A percentile compares a stretch with the other conserved stretches of the same genome.
Conservation (phyloP, 1,284 basidiomycete species). For the Melanopsichium pennsylvanicum region DNA sequence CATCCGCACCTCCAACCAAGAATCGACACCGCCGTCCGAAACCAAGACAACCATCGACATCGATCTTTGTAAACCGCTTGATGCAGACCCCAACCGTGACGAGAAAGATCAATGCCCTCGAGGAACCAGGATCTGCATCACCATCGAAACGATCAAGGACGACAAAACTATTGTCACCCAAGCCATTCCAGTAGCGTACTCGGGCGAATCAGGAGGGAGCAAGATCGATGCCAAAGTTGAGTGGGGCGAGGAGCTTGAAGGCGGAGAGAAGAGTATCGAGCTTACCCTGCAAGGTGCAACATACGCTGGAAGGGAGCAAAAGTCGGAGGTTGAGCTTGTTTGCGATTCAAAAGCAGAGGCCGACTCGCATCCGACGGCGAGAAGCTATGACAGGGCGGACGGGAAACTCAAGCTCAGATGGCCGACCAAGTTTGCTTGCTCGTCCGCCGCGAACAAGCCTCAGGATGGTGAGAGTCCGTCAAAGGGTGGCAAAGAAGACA, state of each 20-base stretch:
- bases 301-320: constrained; percentile 37
- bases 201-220: constrained; percentile 31
- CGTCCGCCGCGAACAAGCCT: constrained; percentile 20
- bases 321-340: constrained; percentile 43
- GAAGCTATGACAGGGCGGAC: constrained; percentile 38
- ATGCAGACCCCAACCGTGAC: constrained; percentile 17
- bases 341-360: constrained; percentile 43
- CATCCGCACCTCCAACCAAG: constrained; percentile 35
- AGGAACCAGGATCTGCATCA: constrained; percentile 50
- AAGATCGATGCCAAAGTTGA: constrained; percentile 43
- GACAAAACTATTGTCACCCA: constrained; percentile 40
- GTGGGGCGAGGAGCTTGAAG: constrained; percentile 40
- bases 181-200: constrained; percentile 48
- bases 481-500: constrained; percentile 12
- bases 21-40: constrained; percentile 40
- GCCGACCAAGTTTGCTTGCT: constrained; percentile 48
- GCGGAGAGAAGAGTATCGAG: constrained; percentile 44
- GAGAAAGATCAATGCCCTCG: constrained; percentile 46
- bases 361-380: constrained; percentile 27
- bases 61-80: constrained; percentile 44
- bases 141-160: constrained; percentile 46
- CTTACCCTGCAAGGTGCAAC: constrained; percentile 31
- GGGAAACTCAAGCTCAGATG: constrained; percentile 44
- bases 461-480: constrained; percentile 19
- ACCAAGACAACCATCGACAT: constrained; percentile 43